phyloP scores from a whole-genome alignment of 2,329 filamentous ascomycete genomes.

The Curvularia verruculosa region DNA sequence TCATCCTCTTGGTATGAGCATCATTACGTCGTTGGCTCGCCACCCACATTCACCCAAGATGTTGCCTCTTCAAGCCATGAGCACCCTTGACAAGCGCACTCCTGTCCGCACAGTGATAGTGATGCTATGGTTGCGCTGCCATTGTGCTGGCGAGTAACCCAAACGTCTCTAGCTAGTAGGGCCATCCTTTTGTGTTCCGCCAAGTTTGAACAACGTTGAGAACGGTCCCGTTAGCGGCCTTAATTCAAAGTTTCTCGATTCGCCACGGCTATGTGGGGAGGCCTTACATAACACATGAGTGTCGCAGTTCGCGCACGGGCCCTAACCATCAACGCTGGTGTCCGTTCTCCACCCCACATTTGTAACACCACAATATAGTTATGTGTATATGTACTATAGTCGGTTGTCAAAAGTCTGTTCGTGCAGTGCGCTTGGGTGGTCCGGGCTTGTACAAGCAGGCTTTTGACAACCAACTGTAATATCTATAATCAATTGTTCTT shows the following conservation, averaged over 20 bases:
- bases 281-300: not conserved
- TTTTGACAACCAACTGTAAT: no score
- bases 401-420: no score
- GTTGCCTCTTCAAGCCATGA: not conserved
- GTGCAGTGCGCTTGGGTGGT: no score
- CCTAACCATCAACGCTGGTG: no score
- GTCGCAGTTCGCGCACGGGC: no score
- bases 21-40: constrained; percentile 14
- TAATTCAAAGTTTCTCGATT: constrained; percentile 7
- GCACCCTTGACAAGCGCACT: not conserved
- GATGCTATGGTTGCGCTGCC: not conserved
- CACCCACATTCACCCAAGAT: not conserved
- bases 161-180: constrained; percentile 2
- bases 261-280: constrained; percentile 8
- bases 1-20: not conserved
- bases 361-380: no score
- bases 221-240: constrained; percentile 11
- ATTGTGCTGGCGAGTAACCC: not conserved
- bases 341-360: no score
- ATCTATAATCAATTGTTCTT: no score
- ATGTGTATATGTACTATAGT: no score
- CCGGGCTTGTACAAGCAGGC: no score
- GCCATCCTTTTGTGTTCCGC: not conserved
- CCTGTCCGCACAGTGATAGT: not conserved
- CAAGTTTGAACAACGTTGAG: constrained; percentile 6